These are phyloP conservation scores for Daldinia caldariorum DNA, from an alignment of 495 filamentous ascomycete genomes.

Conservation along the genomic window DNA sequence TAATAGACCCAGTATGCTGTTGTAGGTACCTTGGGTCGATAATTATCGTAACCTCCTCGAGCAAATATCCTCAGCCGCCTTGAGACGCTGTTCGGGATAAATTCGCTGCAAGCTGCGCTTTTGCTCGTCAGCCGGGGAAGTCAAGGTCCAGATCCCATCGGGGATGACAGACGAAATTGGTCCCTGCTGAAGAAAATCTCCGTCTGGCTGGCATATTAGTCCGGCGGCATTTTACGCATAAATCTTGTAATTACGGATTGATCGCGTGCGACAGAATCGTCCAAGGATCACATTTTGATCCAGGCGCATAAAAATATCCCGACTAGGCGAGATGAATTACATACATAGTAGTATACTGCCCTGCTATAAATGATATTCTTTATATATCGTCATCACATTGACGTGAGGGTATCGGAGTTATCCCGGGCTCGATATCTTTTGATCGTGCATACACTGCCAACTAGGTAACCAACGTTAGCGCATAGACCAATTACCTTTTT, in stretches of 20 bases:
- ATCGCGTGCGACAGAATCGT: conserved; percentile 44
- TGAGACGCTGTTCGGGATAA: background rate
- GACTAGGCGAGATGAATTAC: conserved; percentile 45
- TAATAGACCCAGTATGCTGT: conserved; percentile 16
- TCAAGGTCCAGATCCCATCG: conserved; percentile 38
- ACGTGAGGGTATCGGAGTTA: conserved; percentile 34
- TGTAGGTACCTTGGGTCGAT: conserved; percentile 7
- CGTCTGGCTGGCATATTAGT: conserved; percentile 44
- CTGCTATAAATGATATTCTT: conserved; percentile 17
- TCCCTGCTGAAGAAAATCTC: conserved; percentile 46
- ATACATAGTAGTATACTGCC: conserved; percentile 10
- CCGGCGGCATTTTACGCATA: conserved; percentile 48
- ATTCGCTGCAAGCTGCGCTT: background rate
- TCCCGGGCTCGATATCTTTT: conserved; percentile 23
- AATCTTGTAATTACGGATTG: conserved; percentile 47
- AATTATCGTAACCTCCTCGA: conserved; percentile 11
- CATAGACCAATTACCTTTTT: conserved; percentile 31
- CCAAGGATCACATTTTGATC: conserved; percentile 43
- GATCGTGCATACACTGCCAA: conserved; percentile 23
- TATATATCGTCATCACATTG: conserved; percentile 31
- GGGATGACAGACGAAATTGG: conserved; percentile 40
- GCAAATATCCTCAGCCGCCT: background rate
- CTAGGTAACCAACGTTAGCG: conserved; percentile 32
- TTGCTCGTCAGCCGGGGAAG: conserved; percentile 26
- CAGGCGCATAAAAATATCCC: conserved; percentile 46